Base-by-base conservation (phyloP, 805 yeast genomes). In the Metschnikowia bowlesiae region DNA sequence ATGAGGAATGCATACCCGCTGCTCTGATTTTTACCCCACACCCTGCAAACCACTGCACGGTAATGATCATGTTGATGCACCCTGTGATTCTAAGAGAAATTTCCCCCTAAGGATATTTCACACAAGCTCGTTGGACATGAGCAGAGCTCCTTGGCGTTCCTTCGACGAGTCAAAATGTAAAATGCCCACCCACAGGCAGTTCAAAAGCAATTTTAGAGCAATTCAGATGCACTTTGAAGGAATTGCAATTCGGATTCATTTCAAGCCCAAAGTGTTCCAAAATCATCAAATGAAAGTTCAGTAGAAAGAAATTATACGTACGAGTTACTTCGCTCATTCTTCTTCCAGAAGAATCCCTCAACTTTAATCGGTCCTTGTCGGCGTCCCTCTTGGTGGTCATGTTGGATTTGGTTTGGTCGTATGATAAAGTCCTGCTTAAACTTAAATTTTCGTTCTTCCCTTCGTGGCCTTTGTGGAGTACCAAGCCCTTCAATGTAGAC, bases 341-440 rank as follows among this genome's bases (percentile, higher is more conserved):
- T 41, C 64, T 53, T 14, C 55, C 56, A 8, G 45, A 46, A 47
- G 33, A 51, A 36, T 55, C 59, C 5, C 43, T 53, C 34, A 51
- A 40, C 39, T 55, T 57, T 26, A 58, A 18, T 18, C 60, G 28
- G 13, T 52, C 54, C 42, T 52, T 56, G 38, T 54, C 47, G 14
- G 53, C 63, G 38, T 63, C 66, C 40, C 76, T 60, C 28, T 57
- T 56, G 13, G 53, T 53, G 6, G 75, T 70, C 64, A 72, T 63
- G 36, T 54, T 53, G 48, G 70, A 63, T 54, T 66, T 68, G 8
- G 76, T 71, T 52, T 70, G 75, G 50, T 73, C 78, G 49, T 51
- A 71, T 37, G 68, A 63, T 42, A 46, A 49, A 6, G 68, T 60
- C 38, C 59, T 55, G 34, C 52, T 40, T 49, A 57, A 47, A 35